Base-by-base conservation (phyloP, 2,329 filamentous ascomycete species). In the Epichloe glyceriae region DNA sequence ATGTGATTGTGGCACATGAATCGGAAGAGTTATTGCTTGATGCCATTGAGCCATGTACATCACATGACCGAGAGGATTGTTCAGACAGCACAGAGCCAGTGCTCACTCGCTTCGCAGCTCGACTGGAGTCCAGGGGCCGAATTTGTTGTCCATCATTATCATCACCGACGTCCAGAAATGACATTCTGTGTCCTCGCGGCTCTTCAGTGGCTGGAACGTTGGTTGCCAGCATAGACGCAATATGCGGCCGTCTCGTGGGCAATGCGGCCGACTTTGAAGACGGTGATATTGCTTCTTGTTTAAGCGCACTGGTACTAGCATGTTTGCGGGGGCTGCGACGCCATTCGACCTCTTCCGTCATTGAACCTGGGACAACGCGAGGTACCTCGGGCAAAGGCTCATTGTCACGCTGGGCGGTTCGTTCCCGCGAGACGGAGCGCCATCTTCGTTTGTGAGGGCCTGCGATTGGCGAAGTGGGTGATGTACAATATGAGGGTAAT, bases 61-160 rank as follows among this genome's bases (percentile, higher is more conserved):
- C 60, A 20, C 59, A 57, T 11, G 58, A 54, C 3, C 53, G 55
- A 11, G n/a, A 44, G 20, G 56, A 57, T n/a, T 54, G 48, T 12
- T 64, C 60, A 15, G 61, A 62, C 45, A 60, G 49, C n/a, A 57
- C 46, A 11, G 61, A 64, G 33, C 56, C 58, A 47, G 62, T 56
- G 50, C 64, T 66, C 4, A 58, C 56, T 50, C 64, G 56, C 42
- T 61, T 60, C 35, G 57, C 54, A 10, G 57, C 57, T 12, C 60
- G 59, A 30, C 49, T 46, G 3, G 52, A 30, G 3, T 53, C 55
- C 15, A 52, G n/a, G 46, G 49, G 45, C 53, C 49, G 19, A 50
- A 47, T 15, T 34, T 42, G 15, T 22, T 40, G 35, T 50, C 39
- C 22, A 11, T 37, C 26, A 6, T 30, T 12, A 15, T 7, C 1